Evolutionary conservation across 495 filamentous ascomycete species (phyloP), one percentile per base, ranked within the genome.

Genomic region (Bathelium albidoporum): DNA sequence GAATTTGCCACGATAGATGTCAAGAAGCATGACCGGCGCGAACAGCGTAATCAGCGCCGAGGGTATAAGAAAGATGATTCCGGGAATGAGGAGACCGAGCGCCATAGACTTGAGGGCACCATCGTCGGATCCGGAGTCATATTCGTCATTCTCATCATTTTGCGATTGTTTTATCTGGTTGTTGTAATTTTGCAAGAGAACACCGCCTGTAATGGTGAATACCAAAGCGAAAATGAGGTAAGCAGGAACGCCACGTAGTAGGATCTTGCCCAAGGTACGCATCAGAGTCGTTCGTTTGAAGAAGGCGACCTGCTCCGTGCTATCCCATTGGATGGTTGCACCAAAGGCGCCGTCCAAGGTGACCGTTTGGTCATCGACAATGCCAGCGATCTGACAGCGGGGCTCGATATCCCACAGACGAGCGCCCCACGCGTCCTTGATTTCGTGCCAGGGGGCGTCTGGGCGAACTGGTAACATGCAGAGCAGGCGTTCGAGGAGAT

Each of bases 321-420:
- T 39, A 14, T 76, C 74, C 74, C 74, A 77, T 2, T 73, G 72
- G 36, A 77, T 66, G 2, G 63, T 66, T n/a, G 73, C 73, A 7
- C 62, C 74, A 18, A 32, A 61, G 32, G 64, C 72, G 26, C 73
- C 77, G 62, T 80, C 73, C 20, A 79, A 53, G 36, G 79, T 71
- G 28, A 78, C 66, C 1, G 74, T 78, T 52, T 75, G 65, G 62
- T 76, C 64, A 16, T 72, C 53, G 36, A 70, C 73, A 18, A 79
- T 68, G 7, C 75, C 77, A 16, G 74, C 67, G 32, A 79, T 64
- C 63, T 77, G 75, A 59, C 64, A 71, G 0, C 28, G 39, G 14
- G 79, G 79, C 29, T 74, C 65, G 55, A 81, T 77, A 62, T 81
- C 77, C 78, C 77, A 81, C 10, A 79, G 74, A 11, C 69, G 66